A percentile compares a stretch with the other conserved stretches of the same genome.
phyloP scores from a whole-genome alignment of 202 grass and related monocot genomes.

The Elaeis oleifera region DNA sequence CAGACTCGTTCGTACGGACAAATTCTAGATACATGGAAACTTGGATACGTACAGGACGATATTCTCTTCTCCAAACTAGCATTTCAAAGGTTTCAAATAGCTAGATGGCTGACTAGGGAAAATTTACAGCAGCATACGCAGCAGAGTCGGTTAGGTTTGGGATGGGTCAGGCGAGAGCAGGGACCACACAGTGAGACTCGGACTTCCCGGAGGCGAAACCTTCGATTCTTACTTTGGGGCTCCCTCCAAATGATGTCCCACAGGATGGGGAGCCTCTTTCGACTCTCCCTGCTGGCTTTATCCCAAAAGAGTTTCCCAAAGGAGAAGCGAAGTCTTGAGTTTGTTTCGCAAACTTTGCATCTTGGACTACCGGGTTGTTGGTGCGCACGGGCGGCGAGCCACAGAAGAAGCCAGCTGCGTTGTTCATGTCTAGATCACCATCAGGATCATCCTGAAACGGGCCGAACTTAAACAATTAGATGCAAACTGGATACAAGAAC shows the following conservation, averaged over 20 bases:
- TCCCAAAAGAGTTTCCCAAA: slow-evolving; percentile 49
- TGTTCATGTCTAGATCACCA: slow-evolving; percentile 40
- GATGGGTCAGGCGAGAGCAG: slow-evolving; percentile 50
- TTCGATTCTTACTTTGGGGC: slow-evolving; percentile 79
- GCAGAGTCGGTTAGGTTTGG: not conserved
- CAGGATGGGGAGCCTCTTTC: slow-evolving; percentile 52
- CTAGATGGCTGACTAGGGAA: not conserved
- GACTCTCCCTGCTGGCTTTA: slow-evolving; percentile 24
- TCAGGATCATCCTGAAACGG: slow-evolving; percentile 56
- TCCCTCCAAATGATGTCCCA: slow-evolving; percentile 36
- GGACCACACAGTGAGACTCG: slow-evolving; percentile 23
- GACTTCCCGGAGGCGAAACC: slow-evolving; percentile 72
- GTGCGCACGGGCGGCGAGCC: slow-evolving; percentile 81
- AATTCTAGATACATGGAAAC: not conserved
- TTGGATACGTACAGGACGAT: slow-evolving; percentile 2
- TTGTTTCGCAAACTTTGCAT: slow-evolving; percentile 57
- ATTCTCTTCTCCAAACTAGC: not conserved
- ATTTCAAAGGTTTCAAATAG: not conserved
- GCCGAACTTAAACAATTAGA: slow-evolving; percentile 2
- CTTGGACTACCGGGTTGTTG: slow-evolving; percentile 74
- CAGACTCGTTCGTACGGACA: too few relatives aligned
- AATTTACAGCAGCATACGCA: slow-evolving; percentile 1
- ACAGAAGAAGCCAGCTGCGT: slow-evolving; percentile 57
- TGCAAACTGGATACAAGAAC: not conserved
- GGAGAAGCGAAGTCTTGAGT: slow-evolving; percentile 40